A percentile compares a stretch with the other conserved stretches of the same genome.
phyloP scores from a whole-genome alignment of 176 grass and related monocot genomes.

The Oryza punctata region DNA sequence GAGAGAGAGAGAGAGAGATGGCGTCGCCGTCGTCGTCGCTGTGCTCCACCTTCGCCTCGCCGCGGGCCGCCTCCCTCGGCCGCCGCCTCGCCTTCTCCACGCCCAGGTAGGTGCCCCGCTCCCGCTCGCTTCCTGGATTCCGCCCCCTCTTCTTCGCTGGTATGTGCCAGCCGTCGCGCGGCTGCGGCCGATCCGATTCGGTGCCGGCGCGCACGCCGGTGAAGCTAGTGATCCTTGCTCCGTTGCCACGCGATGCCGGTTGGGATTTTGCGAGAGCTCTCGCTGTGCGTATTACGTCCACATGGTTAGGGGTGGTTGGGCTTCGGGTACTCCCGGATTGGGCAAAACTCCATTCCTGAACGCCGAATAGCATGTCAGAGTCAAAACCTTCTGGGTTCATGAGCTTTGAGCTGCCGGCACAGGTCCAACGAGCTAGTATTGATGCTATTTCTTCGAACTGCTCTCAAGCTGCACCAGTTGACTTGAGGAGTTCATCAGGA shows the following conservation, averaged over 20 bases:
- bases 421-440: neutral
- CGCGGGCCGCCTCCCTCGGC: constrained; percentile 32
- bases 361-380: neutral
- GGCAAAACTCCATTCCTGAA: neutral
- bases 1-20: constrained; percentile 20
- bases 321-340: neutral
- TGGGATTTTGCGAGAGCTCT: neutral
- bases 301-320: neutral
- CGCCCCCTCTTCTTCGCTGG: neutral
- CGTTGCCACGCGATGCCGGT: no score
- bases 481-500: neutral
- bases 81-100: constrained; percentile 32
- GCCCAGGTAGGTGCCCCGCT: constrained; percentile 27
- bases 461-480: neutral
- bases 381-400: neutral
- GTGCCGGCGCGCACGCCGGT: neutral
- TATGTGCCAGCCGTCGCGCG: neutral
- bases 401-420: neutral
- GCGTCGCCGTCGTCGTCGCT: constrained; percentile 59
- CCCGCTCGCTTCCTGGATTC: no score
- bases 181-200: neutral
- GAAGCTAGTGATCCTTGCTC: neutral
- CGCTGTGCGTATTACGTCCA: neutral
- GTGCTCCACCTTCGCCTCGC: constrained; percentile 57
- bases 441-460: neutral